These are phyloP conservation scores for sorghum (Sorghum bicolor) DNA, from an alignment of 176 grass and related monocot species.

Conservation along the genomic window DNA sequence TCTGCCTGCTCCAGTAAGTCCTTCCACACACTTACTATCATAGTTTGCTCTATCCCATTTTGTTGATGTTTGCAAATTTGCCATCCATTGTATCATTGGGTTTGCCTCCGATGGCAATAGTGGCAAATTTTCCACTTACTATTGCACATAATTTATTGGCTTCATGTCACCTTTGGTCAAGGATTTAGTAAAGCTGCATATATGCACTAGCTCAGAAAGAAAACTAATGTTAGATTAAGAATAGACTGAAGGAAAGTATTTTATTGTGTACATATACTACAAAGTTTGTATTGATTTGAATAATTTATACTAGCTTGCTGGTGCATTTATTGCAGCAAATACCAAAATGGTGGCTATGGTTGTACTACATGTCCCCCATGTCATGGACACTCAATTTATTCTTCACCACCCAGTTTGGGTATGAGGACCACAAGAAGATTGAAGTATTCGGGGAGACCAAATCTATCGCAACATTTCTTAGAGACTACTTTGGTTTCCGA, in stretches of 20 bases:
- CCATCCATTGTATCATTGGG: not conserved
- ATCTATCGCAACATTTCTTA: constrained; percentile 41
- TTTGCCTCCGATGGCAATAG: not conserved
- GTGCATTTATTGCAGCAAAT: constrained; percentile 55
- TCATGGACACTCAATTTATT: constrained; percentile 54
- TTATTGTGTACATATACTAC: not conserved
- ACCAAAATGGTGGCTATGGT: constrained; percentile 82
- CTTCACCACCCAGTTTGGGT: constrained; percentile 63
- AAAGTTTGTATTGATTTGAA: not conserved
- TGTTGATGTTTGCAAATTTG: not conserved
- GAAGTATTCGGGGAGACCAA: constrained; percentile 44
- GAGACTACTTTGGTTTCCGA: constrained; percentile 58
- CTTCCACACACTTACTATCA: not conserved
- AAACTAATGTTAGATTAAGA: not conserved
- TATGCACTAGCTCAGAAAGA: not conserved
- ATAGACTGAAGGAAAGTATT: not conserved
- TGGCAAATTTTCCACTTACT: not conserved
- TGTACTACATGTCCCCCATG: constrained; percentile 54
- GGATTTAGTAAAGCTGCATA: not conserved
- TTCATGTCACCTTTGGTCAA: not conserved
- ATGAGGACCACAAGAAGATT: constrained; percentile 18
- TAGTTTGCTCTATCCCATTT: not conserved
- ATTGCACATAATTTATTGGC: not conserved
- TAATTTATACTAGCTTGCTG: not conserved
- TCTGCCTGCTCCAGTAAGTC: constrained; percentile 60